Conservation (phyloP, 2,329 filamentous ascomycete species). For the Cladosporium austrohemisphaericum region DNA sequence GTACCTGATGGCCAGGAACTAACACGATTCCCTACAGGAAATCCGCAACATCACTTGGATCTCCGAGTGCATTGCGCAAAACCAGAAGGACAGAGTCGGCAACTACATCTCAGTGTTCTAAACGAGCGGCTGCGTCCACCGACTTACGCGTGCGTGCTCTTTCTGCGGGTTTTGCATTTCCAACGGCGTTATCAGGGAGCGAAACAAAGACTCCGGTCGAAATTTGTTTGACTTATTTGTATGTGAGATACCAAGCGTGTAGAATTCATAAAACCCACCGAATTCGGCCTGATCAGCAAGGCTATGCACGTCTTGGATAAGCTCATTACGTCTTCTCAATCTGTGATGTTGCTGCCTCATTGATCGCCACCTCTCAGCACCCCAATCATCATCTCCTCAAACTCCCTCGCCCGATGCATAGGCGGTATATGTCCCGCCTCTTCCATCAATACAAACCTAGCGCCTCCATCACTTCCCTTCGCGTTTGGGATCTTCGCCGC, state of each 20-base stretch:
- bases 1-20: background rate
- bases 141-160: background rate
- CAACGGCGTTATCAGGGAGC: slow-evolving; percentile 10
- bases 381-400: slow-evolving; percentile 23
- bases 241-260: slow-evolving; percentile 14
- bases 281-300: slow-evolving; percentile 7
- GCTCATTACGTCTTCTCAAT: too few relatives aligned
- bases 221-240: slow-evolving; percentile 5
- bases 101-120: slow-evolving; percentile 99
- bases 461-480: too few relatives aligned
- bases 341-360: background rate
- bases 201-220: slow-evolving; percentile 5
- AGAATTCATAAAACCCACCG: slow-evolving; percentile 2
- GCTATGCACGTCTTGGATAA: background rate
- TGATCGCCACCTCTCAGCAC: slow-evolving; percentile 18
- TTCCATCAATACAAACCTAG: slow-evolving; percentile 24
- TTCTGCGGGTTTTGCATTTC: slow-evolving; percentile 3
- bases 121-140: background rate
- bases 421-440: slow-evolving; percentile 30
- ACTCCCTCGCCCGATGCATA: slow-evolving; percentile 26
- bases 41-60: slow-evolving; percentile 99
- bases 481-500: slow-evolving; percentile 20
- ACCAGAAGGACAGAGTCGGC: slow-evolving; percentile 97
- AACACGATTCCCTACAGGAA: slow-evolving; percentile 58
- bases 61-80: slow-evolving; percentile 97